Evolutionary conservation across 2,329 filamentous ascomycete species (phyloP), one percentile per base, ranked within the genome.

Genomic region (Pyrenochaeta sp.): DNA sequence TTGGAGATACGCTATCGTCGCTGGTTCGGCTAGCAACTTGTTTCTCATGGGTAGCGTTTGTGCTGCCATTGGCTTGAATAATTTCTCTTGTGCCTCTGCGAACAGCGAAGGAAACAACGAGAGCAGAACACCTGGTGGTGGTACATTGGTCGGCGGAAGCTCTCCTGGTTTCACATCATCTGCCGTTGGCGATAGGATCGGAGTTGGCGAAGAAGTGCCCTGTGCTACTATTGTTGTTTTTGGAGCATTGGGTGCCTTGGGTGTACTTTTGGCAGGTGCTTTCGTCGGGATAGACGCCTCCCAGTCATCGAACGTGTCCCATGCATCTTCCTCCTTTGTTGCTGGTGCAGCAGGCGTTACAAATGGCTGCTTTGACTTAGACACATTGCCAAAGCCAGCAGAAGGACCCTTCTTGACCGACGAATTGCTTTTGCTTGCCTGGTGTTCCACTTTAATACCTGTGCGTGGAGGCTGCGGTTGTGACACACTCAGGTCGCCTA

Each of bases 111-210:
- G 84, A 54, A 96, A 90, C 6, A 90, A 71, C 7, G 88, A 85
- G 15, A 97, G 79, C 10, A 97, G 77, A 14, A 96, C 80, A 1
- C 89, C 89, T 1, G 93, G 93, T 4, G 93, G 93, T 7, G 93
- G 93, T 6, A 96, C 85, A 63, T 96, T 96, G 13, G 85, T 90
- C 4, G 91, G 91, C 5, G 90, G 88, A 17, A 72, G 48, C 41
- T 70, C 66, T 20, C 54, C 60, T 10, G 64, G 55, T 35, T 53
- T 39, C 21, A 59, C 35, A 23, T 70, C 61, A 14, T 53, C 47
- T 8, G 48, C 38, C 3, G 29, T 43, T 7, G 60, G 53, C 6
- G 62, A 63, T 2, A 66, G 35, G 26, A 68, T 51, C 3, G 54
- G 61, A 28, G 51, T 38, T 35, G 52, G 46, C 17, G 48, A 29